Base-by-base conservation (phyloP, 495 filamentous ascomycete genomes). In the Annulohypoxylon stygium region DNA sequence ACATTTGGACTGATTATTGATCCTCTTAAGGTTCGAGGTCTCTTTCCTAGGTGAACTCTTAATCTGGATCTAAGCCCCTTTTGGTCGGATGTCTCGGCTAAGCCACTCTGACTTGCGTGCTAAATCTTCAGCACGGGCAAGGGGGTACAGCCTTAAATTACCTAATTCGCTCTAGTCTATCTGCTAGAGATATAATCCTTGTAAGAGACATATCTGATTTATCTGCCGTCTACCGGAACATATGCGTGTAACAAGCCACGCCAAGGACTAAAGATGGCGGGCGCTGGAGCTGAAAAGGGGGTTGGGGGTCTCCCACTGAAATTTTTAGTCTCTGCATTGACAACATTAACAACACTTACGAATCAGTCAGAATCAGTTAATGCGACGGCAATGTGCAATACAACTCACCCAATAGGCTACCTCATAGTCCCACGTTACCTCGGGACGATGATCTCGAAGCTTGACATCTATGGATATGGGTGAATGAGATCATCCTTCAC, bases 81-180 rank as follows among this genome's bases (percentile, higher is more conserved):
- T 45, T 41, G 64, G 63, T 58, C 43, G 61, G 45, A 47, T 26
- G 30, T 41, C 10, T 51, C 51, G 67, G 61, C 67, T 70, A 26
- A 70, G 67, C 67, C 67, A 70, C 67, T n/a, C 8, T 47, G 33
- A 45, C 25, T 36, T 48, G 25, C 47, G 30, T 59, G 66, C 57
- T 62, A 69, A 26, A 39, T 57, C 58, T 30, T 62, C 67, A 50
- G 58, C 58, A 33, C 48, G 18, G 36, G 50, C 36, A 20, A 39
- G 58, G 57, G 66, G 36, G 41, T 70, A 60, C 67, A 64, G 60
- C 61, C 61, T 65, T 65, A 70, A 63, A 69, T 58, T 51, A 39
- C 67, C 39, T 12, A 55, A 61, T 37, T 3, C 6, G 50, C 33
- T 2, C 59, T 63, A 69, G 59, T 62, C n/a, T 5, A 26, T 54